Conservation (phyloP, 768 basidiomycete genomes). For the Mycena floridula region DNA sequence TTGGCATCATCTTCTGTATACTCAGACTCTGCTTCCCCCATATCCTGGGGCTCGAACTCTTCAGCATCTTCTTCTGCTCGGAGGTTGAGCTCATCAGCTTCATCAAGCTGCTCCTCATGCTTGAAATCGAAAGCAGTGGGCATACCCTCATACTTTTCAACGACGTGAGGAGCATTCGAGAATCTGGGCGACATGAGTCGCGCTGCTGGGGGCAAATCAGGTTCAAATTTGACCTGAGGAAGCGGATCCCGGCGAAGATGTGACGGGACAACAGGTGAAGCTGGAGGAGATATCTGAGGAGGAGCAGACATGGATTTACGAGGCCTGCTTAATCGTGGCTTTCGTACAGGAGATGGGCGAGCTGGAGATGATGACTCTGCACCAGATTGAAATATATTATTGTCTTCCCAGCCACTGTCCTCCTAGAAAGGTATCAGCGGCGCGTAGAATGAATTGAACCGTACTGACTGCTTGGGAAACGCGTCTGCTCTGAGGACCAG, state of each 20-base stretch:
- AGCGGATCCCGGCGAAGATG: constrained; percentile 28
- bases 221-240: constrained; percentile 51
- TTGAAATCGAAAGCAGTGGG: constrained; percentile 9
- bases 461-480: constrained; percentile 39
- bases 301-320: constrained; percentile 73
- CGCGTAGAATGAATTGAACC: neutral
- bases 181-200: constrained; percentile 15
- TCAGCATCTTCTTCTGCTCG: constrained; percentile 9
- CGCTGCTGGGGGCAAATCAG: constrained; percentile 35
- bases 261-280: constrained; percentile 29
- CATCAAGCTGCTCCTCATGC: constrained; percentile 21
- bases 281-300: constrained; percentile 43
- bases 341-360: constrained; percentile 52
- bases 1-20: constrained; percentile 18
- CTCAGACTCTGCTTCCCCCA: constrained; percentile 10
- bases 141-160: constrained; percentile 2
- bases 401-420: constrained; percentile 87
- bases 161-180: constrained; percentile 4
- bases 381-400: constrained; percentile 88
- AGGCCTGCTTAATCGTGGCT: constrained; percentile 42
- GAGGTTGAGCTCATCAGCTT: constrained; percentile 8
- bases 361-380: constrained; percentile 79
- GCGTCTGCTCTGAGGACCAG: constrained; percentile 47
- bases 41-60: constrained; percentile 9
- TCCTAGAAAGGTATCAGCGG: constrained; percentile 23